Base-by-base conservation (phyloP, 2,329 filamentous ascomycete species). In the Lasiodiplodia sp. region DNA sequence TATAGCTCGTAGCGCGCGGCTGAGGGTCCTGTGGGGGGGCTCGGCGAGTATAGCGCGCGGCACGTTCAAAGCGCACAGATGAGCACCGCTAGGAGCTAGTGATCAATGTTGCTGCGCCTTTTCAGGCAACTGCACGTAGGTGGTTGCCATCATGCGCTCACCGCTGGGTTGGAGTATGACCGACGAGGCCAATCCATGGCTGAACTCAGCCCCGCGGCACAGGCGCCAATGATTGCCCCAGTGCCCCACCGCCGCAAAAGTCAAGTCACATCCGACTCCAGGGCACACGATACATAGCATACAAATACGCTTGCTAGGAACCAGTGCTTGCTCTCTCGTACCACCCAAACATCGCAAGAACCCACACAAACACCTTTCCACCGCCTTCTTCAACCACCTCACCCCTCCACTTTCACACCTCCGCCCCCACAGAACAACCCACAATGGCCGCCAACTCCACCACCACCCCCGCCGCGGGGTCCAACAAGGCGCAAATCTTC, bases 401-500 rank as follows among this genome's bases (percentile, higher is more conserved):
- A 5, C 44, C n/a, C 18, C 56, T 31, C 38, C 25, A 47, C 60
- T 28, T 25, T 34, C 31, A 34, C 38, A 31, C 21, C 38, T 5
- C 21, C 25, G 28, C n/a, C 60, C 37, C 44, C 31, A 14, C 12
- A 37, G 14, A 16, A 47, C 12, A 28, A 38, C 47, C 44, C n/a
- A n/a, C 28, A 28, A 49, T 60, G 64, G 51, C 40, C 51, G 44
- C 44, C n/a, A 66, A 38, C 23, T 64, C 55, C 44, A 68, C 66
- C 66, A 72, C 58, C 76, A 76, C 64, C 72, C 75, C 18, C 72
- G 70, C 2, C 67, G 69, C 21, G 52, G 69, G n/a, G 72, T 71
- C 4, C 28, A 23, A 44, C 23, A 34, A 34, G 31, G 57, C 37
- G 38, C 49, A 52, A 12, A 51, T 38, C 66, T 44, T 64, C 69